Conservation (phyloP, 345 rosid species). For the Firmiana major region DNA sequence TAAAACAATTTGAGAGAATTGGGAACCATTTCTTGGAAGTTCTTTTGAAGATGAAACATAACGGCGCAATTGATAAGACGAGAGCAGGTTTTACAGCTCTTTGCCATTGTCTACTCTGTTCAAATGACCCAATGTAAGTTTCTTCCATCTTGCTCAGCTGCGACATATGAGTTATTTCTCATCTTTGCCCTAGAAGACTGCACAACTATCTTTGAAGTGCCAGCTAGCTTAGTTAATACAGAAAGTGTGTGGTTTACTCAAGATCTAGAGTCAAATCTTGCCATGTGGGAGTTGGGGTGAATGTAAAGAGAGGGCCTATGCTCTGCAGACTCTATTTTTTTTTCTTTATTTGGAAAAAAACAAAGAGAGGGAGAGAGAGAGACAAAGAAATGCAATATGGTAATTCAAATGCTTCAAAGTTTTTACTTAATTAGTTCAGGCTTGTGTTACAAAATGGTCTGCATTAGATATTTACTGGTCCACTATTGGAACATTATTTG, state of each 20-base stretch:
- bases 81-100: slow-evolving; percentile 97
- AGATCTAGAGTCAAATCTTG: background rate
- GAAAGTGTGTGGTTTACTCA: background rate
- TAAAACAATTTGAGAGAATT: slow-evolving; percentile 78
- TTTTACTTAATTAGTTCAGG: background rate
- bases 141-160: slow-evolving; percentile 4
- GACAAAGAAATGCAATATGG: background rate
- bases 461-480: background rate
- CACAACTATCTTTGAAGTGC: background rate
- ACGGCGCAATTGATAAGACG: slow-evolving; percentile 97
- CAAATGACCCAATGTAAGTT: slow-evolving; percentile 74
- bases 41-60: slow-evolving; percentile 93
- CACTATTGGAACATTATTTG: background rate
- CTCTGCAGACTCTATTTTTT: background rate
- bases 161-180: background rate
- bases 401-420: background rate
- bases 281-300: background rate
- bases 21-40: slow-evolving; percentile 96
- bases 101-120: slow-evolving; percentile 93
- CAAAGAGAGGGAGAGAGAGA: background rate
- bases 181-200: background rate
- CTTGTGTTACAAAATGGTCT: background rate
- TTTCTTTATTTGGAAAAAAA: background rate
- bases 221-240: background rate
- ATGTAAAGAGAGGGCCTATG: background rate